Conservation (phyloP, 768 basidiomycete genomes). For the Pulveroboletus sp. region DNA sequence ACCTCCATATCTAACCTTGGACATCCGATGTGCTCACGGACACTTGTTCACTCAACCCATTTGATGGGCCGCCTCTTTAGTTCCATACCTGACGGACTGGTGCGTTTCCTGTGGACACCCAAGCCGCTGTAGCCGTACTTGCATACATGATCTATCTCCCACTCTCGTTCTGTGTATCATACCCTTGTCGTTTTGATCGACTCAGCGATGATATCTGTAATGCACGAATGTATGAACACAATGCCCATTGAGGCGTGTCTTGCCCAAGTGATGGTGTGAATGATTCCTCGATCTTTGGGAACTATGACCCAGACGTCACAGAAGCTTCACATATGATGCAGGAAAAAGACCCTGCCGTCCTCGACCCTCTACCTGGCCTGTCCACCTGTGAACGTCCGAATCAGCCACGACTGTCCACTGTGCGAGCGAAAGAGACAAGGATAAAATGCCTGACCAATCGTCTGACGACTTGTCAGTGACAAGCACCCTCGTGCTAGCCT, state of each 20-base stretch:
- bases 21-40: conserved; percentile 20
- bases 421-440: not conserved
- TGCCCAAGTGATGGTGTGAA: not conserved
- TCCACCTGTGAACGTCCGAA: conserved; percentile 49
- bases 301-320: conserved; percentile 30
- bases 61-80: conserved; percentile 1
- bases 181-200: conserved; percentile 24
- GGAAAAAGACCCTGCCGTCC: conserved; percentile 60
- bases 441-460: conserved; percentile 55
- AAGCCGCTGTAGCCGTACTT: conserved; percentile 24
- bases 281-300: not conserved
- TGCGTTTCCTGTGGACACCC: conserved; percentile 23
- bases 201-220: conserved; percentile 12
- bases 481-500: conserved; percentile 53
- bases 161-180: conserved; percentile 34
- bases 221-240: conserved; percentile 6
- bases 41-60: conserved; percentile 12
- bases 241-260: not conserved
- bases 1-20: conserved; percentile 27
- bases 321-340: conserved; percentile 61
- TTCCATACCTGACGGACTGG: conserved; percentile 7
- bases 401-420: not conserved
- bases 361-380: conserved; percentile 54
- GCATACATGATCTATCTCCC: conserved; percentile 19
- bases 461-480: conserved; percentile 64